A percentile compares a stretch with the other conserved stretches of the same genome.
Evolutionary conservation across 768 basidiomycete genomes (phyloP).

Genomic region (Russula sp.): DNA sequence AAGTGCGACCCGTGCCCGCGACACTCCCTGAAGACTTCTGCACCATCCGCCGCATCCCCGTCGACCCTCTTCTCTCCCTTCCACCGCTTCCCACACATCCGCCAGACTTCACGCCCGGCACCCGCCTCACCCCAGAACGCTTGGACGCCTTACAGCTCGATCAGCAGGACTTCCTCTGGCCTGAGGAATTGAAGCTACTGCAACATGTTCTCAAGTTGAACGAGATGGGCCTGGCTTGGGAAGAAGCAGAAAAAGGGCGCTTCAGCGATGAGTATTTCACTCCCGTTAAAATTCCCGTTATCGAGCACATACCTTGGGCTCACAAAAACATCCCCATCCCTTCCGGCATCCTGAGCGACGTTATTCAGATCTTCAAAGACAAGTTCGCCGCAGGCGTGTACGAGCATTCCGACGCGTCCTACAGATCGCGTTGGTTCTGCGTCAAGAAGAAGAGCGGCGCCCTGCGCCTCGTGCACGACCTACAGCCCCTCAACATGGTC

Average conservation of each 20-base stretch:
- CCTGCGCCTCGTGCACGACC: constrained; percentile 25
- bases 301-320: constrained; percentile 31
- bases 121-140: not conserved
- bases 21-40: not conserved
- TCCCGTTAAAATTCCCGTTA: constrained; percentile 24
- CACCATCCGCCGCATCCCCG: not conserved
- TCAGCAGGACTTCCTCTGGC: constrained; percentile 14
- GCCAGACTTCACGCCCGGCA: not conserved
- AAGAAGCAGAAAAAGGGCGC: too few species aligned
- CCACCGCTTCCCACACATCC: not conserved
- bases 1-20: not conserved
- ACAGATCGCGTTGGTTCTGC: too few species aligned
- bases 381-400: too few species aligned
- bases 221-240: constrained; percentile 12
- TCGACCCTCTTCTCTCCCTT: not conserved
- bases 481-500: constrained; percentile 23
- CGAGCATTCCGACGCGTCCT: too few species aligned
- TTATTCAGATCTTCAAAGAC: too few species aligned
- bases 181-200: constrained; percentile 26
- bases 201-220: constrained; percentile 30
- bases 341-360: constrained; percentile 24
- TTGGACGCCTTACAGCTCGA: not conserved
- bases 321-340: constrained; percentile 18
- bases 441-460: not conserved
- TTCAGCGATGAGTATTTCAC: too few species aligned